Base-by-base conservation (phyloP, 805 yeast species). In the Candida ipomoeae region DNA sequence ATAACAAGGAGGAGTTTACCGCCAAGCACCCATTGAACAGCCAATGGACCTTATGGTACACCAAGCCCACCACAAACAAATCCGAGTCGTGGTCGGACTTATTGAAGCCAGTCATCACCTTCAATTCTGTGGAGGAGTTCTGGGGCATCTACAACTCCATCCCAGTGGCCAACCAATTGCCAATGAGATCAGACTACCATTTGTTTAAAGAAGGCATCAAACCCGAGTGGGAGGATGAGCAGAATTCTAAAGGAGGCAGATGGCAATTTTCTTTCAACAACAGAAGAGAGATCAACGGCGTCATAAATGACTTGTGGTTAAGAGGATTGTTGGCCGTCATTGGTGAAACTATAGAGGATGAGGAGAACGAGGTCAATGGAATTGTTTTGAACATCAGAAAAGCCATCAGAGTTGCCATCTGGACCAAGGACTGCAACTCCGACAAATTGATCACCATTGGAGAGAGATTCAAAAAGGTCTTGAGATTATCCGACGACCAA, bases 141-240 rank as follows among this genome's bases (percentile, higher is more conserved):
- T 94, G 99, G 99, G 99, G 98, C 23, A 86, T 92, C 58, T 87
- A 83, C 78, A 91, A 94, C 71, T 87, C 95, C 40, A 85, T 94
- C 61, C 98, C 98, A 59, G 83, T 83, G 62, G 96, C 96, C 46
- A 82, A 83, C 55, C 96, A 90, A 66, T 79, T 94, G 66, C 98
- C 98, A 61, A 66, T 85, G 63, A 88, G 85, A 71, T 87, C 97
- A 11, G 98, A 94, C 73, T 92, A 92, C 74, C 96, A 94, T 69
- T 82, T 92, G 64, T 94, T 94, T 79, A 87, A 92, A 74, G 87
- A 86, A 67, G 96, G 90, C 51, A 83, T 94, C 63, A 86, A 89
- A 70, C 99, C 99, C 50, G 98, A 94, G 79, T 94, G 99, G 99
- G 99, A 94, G 78, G 98, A 94, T 70, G 78, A 74, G 48, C 81